Conservation (phyloP, 495 filamentous ascomycete genomes). For the Immersiella caudata region DNA sequence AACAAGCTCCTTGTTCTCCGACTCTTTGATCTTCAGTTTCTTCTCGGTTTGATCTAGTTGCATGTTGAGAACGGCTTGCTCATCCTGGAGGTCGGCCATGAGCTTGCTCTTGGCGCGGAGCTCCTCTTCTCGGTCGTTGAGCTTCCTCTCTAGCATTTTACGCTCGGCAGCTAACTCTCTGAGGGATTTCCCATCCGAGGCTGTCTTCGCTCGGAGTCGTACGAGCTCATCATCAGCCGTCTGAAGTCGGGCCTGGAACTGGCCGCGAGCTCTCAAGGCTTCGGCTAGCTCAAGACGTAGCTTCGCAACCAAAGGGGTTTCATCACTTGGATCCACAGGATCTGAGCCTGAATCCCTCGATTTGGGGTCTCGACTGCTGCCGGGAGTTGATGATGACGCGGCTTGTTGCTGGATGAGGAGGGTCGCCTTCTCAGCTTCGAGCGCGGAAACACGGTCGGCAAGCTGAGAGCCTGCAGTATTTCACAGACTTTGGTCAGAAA, state of each 20-base stretch:
- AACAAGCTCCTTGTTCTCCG: constrained; percentile 87
- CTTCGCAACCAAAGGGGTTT: constrained; percentile 45
- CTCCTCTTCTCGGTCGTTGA: constrained; percentile 85
- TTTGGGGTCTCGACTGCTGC: constrained; percentile 5
- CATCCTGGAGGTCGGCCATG: constrained; percentile 87
- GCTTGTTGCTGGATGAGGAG: constrained; percentile 31
- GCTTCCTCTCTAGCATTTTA: constrained; percentile 57
- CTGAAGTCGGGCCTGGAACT: constrained; percentile 64
- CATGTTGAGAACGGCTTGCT: constrained; percentile 80
- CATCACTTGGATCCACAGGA: constrained; percentile 32
- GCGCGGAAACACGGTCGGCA: constrained; percentile 63
- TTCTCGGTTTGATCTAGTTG: constrained; percentile 86
- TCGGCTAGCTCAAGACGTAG: constrained; percentile 67
- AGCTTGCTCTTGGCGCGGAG: constrained; percentile 78
- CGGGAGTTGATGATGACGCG: not conserved
- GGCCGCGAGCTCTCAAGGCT: constrained; percentile 70
- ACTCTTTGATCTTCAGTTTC: constrained; percentile 63
- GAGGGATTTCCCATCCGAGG: constrained; percentile 60
- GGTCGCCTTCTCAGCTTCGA: constrained; percentile 55
- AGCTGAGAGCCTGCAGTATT: constrained; percentile 63
- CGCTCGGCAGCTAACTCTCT: constrained; percentile 64
- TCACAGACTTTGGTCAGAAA: constrained; percentile 2
- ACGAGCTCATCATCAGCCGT: constrained; percentile 62
- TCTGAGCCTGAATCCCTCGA: constrained; percentile 16
- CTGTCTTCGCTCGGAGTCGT: constrained; percentile 59